Evolutionary conservation across 2,329 filamentous ascomycete species (phyloP), one percentile per base, ranked within the genome.

Genomic region (Fusarium circinatum): DNA sequence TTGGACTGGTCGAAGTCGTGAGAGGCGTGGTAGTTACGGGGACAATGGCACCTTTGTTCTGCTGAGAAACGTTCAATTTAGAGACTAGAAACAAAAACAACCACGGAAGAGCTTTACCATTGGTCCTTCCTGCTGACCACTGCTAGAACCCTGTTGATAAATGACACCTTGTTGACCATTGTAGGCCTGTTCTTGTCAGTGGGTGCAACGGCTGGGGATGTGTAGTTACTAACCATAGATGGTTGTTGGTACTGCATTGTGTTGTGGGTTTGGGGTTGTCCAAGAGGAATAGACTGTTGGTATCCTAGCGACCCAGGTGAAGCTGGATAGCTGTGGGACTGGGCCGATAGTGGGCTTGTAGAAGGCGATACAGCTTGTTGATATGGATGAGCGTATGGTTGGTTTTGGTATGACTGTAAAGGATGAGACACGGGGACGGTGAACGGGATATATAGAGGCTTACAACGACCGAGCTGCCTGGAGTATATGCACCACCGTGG

Each of bases 61-160:
- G 72, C 76, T 77, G 63, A 68, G 58, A 77, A 60, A 52, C 34
- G 54, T 71, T 76, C 75, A 73, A 78, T 75, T 78, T 71, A 70
- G 70, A 71, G 39, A 26, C 74, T 78, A 77, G 51, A 66, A 72
- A 75, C 76, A 78, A 55, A 78, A 75, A 57, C 76, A 78, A 57
- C 76, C 76, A 26, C 74, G 74, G 73, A 78, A 78, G 68, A 78
- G 68, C 74, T 78, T 78, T 78, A 78, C 76, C 76, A 77, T 77
- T 70, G 67, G 61, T 48, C 76, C 73, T 24, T 77, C 76, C 65
- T 76, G 74, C 66, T 71, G 75, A 65, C 73, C 74, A 61, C 67
- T 63, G 44, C 67, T 52, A 18, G 64, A 63, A 28, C 66, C 75
- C 47, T 77, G 75, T n/a, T 66, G 65, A 63, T 76, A 76, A 24